Base-by-base conservation (phyloP, 148 eudicot genomes). In the Rhododendron griersonianum region DNA sequence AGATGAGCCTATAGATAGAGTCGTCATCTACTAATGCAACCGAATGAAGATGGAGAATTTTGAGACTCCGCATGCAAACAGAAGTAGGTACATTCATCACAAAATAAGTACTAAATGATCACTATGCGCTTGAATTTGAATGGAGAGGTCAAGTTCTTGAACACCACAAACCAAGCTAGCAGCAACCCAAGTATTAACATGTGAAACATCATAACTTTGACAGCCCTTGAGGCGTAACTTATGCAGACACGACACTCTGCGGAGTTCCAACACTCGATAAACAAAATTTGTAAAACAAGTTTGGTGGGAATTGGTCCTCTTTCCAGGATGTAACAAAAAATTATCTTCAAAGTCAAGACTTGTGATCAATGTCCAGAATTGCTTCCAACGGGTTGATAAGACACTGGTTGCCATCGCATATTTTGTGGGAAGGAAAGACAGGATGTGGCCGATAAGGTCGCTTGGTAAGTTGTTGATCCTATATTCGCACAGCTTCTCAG, bases 91-190 rank as follows among this genome's bases (percentile, higher is more conserved):
- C 69, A 74, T 48, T 50, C 50, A 15, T 44, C 11, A 79, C 16
- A 75, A 73, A 39, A 47, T 1, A 28, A 15, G 37, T 63, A 51
- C 48, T 30, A 35, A 57, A 5, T 57, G 63, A 39, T 7, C 16
- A 9, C 19, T 10, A 0, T 7, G 50, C 44, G 7, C 2, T 13
- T 39, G 18, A 28, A 74, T 83, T 15, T n/a, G 69, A 41, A 81
- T 47, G 23, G 71, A 80, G 45, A 87, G 53, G 51, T 84, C 41
- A 33, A 87, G 63, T 18, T 87, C 85, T 83, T 50, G 86, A 33
- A 87, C 44, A 23, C 7, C 39, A 44, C 69, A 25, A 13, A 3
- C 21, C 63, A 85, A 73, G 23, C 84, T 25, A 81, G 61, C 57
- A 81, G 50, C 23, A 4, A 85, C 33, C 87, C 87, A 87, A 0